phyloP scores from a whole-genome alignment of 75 land plant species.

The Sequoia sempervirens region DNA sequence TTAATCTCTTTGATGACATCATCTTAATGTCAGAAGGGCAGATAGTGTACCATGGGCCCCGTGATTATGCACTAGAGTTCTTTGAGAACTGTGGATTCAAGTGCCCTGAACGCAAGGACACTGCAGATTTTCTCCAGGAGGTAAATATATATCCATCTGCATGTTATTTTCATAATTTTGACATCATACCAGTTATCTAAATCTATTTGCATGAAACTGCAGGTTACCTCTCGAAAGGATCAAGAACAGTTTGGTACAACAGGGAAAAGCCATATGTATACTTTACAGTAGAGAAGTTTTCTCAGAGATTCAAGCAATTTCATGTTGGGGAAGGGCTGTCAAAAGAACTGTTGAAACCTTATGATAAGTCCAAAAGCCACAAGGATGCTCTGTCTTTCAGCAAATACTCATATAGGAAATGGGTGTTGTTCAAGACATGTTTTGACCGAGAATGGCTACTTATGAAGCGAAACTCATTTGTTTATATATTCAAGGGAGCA shows the following conservation, averaged over 20 bases:
- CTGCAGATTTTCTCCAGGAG: constrained; percentile 85
- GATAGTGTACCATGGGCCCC: constrained; percentile 72
- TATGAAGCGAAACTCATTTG: constrained; percentile 64
- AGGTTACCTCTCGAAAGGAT: constrained; percentile 84
- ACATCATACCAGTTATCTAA: neutral
- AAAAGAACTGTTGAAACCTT: constrained; percentile 39
- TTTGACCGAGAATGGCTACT: constrained; percentile 58
- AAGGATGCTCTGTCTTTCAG: constrained; percentile 36
- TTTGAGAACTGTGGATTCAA: constrained; percentile 62
- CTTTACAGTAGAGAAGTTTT: constrained; percentile 49
- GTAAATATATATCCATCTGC: constrained; percentile 17
- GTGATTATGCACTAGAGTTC: constrained; percentile 34
- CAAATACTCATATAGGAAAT: constrained; percentile 45
- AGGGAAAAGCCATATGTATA: constrained; percentile 36
- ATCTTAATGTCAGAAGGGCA: constrained; percentile 76
- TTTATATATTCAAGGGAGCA: constrained; percentile 58
- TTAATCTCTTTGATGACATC: constrained; percentile 75
- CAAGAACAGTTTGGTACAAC: constrained; percentile 71
- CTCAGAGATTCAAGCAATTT: constrained; percentile 36
- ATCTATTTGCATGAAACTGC: constrained; percentile 1
- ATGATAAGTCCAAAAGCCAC: constrained; percentile 29
- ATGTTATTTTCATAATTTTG: neutral
- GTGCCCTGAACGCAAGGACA: constrained; percentile 75
- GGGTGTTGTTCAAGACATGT: constrained; percentile 62
- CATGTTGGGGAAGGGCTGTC: constrained; percentile 26